A percentile compares a stretch with the other conserved stretches of the same genome.
These are phyloP conservation scores for Periconia sp. DNA, from an alignment of 2,329 filamentous ascomycete genomes.

Conservation along the genomic window DNA sequence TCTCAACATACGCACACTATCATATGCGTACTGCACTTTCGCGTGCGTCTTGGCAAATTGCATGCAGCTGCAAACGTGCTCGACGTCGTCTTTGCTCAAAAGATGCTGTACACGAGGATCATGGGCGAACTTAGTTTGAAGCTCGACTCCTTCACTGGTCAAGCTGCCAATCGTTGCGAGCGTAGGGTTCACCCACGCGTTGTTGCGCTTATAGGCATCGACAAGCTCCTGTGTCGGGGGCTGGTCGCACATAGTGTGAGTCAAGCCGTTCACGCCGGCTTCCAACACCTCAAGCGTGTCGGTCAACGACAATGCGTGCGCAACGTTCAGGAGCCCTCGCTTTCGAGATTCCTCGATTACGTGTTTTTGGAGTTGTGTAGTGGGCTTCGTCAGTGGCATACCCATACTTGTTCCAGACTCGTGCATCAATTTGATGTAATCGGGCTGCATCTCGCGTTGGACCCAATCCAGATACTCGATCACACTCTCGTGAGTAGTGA, in stretches of 20 bases:
- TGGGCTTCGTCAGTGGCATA: conserved; percentile 41
- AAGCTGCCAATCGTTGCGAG: conserved; percentile 44
- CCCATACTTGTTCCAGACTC: conserved; percentile 49
- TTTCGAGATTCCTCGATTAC: conserved; percentile 46
- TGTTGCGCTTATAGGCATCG: conserved; percentile 45
- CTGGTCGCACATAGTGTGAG: conserved; percentile 47
- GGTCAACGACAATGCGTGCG: conserved; percentile 42
- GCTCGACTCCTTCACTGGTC: conserved; percentile 43
- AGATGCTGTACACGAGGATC: conserved; percentile 40
- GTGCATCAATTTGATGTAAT: conserved; percentile 58
- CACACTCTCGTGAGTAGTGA: conserved; percentile 47
- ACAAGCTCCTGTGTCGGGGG: conserved; percentile 43
- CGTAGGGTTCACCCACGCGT: conserved; percentile 49
- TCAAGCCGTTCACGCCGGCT: conserved; percentile 48
- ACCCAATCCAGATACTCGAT: conserved; percentile 46
- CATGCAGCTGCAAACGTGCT: conserved; percentile 47
- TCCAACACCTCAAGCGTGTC: conserved; percentile 47
- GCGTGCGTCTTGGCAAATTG: conserved; percentile 32
- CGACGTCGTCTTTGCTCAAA: conserved; percentile 36
- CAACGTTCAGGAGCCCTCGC: conserved; percentile 42
- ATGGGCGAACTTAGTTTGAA: conserved; percentile 45
- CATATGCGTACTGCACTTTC: conserved; percentile 46
- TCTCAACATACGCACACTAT: conserved; percentile 44
- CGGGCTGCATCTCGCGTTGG: conserved; percentile 43
- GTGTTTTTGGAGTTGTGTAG: conserved; percentile 48